Evolutionary conservation across 148 eudicot genomes (phyloP).

Genomic region (Rhododendron williamsianum): DNA sequence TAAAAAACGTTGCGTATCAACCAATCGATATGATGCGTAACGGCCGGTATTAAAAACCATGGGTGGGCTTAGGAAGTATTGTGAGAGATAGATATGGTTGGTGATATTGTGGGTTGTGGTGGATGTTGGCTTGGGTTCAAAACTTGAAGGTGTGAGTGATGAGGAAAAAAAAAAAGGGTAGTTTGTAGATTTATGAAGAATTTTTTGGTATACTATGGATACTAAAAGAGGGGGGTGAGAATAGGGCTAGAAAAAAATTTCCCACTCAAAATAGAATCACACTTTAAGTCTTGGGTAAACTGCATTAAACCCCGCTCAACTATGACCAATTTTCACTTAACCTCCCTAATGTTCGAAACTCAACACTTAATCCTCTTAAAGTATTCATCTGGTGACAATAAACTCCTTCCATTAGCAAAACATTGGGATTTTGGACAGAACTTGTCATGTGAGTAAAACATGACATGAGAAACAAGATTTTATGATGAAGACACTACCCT

Average conservation of each 20-base stretch:
- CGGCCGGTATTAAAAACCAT: neutral
- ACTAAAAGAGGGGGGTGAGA: neutral
- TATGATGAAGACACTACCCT: too few relatives aligned
- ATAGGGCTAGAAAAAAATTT: neutral
- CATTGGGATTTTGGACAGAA: too few relatives aligned
- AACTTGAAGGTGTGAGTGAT: neutral
- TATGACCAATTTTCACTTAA: neutral
- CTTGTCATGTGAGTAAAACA: too few relatives aligned
- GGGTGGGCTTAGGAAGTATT: neutral
- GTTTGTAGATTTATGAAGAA: neutral
- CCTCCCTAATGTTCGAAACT: too few relatives aligned
- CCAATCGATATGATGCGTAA: neutral
- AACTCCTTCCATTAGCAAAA: too few relatives aligned
- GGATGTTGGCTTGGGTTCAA: neutral
- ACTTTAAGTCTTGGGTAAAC: neutral
- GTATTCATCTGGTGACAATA: too few relatives aligned
- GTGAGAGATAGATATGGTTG: neutral
- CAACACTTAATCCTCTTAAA: too few relatives aligned
- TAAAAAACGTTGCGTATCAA: too few relatives aligned
- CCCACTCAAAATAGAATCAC: neutral
- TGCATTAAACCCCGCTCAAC: neutral
- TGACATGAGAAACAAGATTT: too few relatives aligned
- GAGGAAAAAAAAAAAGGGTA: neutral
- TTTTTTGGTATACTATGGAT: neutral
- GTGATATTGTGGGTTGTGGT: neutral